phyloP scores from a whole-genome alignment of 2,329 filamentous ascomycete species.

The Pleomassaria siparia region DNA sequence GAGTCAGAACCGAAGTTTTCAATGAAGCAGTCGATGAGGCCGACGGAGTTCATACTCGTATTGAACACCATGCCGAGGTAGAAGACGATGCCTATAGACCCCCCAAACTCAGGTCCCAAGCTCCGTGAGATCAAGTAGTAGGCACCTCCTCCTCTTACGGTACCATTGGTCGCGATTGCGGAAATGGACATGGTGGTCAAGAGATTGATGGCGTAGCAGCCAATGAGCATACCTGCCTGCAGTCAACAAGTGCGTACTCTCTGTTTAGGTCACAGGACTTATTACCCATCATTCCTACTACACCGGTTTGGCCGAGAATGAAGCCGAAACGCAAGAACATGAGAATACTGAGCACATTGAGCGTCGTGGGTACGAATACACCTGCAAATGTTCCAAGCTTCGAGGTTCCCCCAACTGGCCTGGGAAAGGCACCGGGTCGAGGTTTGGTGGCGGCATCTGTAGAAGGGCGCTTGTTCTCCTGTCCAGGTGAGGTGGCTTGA shows the following conservation, averaged over 20 bases:
- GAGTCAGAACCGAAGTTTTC: constrained; percentile 67
- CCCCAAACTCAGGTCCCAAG: constrained; percentile 84
- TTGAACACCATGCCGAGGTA: constrained; percentile 84
- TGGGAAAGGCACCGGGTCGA: constrained; percentile 40
- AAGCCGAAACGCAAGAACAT: constrained; percentile 91
- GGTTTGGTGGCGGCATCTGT: constrained; percentile 30
- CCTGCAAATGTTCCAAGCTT: constrained; percentile 71
- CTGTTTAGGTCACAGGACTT: constrained; percentile 29
- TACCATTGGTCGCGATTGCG: constrained; percentile 86
- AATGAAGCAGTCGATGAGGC: constrained; percentile 78
- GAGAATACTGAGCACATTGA: constrained; percentile 86
- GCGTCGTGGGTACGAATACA: constrained; percentile 81
- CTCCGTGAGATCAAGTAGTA: constrained; percentile 89
- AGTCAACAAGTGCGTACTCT: constrained; percentile 16
- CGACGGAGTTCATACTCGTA: constrained; percentile 83
- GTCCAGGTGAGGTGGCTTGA: constrained; percentile 7
- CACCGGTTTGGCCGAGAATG: constrained; percentile 76
- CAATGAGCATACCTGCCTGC: constrained; percentile 65
- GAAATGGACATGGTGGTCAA: constrained; percentile 83
- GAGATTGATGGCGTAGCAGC: constrained; percentile 80
- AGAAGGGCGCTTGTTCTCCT: constrained; percentile 25
- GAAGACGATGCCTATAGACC: constrained; percentile 84
- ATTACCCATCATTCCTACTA: constrained; percentile 81
- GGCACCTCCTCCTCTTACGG: constrained; percentile 82
- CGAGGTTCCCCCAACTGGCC: constrained; percentile 47